A percentile compares a stretch with the other conserved stretches of the same genome.
Conservation (phyloP, 306 rosid species). For the Dryas drummondii region DNA sequence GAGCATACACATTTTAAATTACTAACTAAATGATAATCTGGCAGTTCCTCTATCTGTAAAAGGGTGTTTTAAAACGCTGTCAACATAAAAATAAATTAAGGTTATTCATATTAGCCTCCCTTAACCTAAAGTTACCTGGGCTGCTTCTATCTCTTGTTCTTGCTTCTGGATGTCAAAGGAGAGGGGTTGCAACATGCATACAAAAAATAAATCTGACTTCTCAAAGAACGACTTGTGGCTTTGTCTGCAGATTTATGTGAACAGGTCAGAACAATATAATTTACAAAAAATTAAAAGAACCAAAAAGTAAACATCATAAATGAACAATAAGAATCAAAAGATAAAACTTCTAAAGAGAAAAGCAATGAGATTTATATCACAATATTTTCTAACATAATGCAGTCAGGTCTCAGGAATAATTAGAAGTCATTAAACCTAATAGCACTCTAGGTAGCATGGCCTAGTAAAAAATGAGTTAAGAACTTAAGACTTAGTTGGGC, state of each 20-base stretch:
- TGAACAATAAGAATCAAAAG: background rate
- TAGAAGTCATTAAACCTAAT: background rate
- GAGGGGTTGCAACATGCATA: conserved; percentile 72
- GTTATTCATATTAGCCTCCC: background rate
- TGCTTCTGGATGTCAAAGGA: conserved; percentile 63
- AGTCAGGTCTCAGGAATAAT: background rate
- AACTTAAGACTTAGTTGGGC: background rate
- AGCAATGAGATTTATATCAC: background rate
- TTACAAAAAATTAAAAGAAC: background rate
- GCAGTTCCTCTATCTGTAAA: background rate
- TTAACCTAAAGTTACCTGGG: conserved; percentile 46
- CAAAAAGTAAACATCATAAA: background rate
- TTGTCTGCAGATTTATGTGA: conserved; percentile 48
- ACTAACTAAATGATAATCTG: background rate
- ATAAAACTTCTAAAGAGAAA: background rate
- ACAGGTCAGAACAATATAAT: background rate
- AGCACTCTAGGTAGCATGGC: background rate
- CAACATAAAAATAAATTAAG: no score
- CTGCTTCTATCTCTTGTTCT: conserved; percentile 75
- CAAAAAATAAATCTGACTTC: conserved; percentile 78
- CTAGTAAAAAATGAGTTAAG: background rate
- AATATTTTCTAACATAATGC: background rate
- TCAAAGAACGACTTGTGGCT: conserved; percentile 68
- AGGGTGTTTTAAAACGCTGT: background rate
- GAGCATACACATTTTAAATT: background rate